Conservation (phyloP, 139 green algal species). For the Chlorella sp. region DNA sequence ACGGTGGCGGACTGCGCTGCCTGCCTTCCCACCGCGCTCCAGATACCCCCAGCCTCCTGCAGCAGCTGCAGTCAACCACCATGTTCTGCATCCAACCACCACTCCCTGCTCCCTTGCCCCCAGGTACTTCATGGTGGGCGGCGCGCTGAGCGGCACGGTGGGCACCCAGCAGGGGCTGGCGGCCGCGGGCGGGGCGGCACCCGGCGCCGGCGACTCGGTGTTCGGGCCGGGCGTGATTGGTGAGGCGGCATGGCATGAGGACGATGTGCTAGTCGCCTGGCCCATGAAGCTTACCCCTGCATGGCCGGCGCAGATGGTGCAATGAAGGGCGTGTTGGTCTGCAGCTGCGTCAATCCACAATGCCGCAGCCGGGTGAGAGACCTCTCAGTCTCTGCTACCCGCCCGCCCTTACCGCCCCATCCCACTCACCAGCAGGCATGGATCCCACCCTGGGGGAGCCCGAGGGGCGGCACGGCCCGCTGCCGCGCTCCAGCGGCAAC, state of each 20-base stretch:
- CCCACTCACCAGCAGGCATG: constrained; percentile 3
- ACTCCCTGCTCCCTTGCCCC: not conserved
- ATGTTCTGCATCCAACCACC: not conserved
- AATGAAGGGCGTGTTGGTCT: no score
- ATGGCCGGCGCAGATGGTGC: no score
- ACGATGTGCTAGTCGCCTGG: no score
- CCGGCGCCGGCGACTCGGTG: not conserved
- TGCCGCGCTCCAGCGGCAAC: not conserved
- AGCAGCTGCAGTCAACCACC: no score
- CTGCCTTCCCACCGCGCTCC: not conserved
- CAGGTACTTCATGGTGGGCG: constrained; percentile 76
- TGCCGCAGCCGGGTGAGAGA: not conserved
- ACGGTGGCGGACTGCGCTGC: not conserved
- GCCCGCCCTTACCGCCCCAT: not conserved
- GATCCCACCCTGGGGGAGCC: constrained; percentile 55
- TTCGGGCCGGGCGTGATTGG: constrained; percentile 45
- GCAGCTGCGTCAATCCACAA: no score
- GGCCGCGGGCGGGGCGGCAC: not conserved
- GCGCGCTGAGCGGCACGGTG: constrained; percentile 39
- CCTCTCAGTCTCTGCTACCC: no score
- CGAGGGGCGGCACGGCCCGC: constrained; percentile 5
- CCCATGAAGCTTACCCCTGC: no score
- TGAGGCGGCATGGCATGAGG: no score
- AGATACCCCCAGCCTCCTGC: no score
- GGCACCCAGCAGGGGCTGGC: constrained; percentile 26